These are phyloP conservation scores for Cladophialophora immunda DNA, from an alignment of 2,329 filamentous ascomycete species.

Conservation along the genomic window DNA sequence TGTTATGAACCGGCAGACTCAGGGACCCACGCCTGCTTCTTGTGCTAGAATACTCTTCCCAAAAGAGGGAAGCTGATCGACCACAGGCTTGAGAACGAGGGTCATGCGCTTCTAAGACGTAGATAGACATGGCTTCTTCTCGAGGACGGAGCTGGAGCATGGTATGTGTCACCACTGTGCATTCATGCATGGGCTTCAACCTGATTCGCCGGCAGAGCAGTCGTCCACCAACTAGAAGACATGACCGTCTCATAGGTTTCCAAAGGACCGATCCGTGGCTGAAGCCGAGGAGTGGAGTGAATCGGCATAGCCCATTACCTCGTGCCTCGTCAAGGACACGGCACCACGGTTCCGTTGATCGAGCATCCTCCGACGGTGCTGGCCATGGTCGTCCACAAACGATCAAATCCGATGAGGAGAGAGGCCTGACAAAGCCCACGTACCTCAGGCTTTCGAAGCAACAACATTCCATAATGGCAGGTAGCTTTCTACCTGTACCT, in stretches of 20 bases:
- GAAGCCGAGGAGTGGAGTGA: neutral
- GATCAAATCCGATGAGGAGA: no score
- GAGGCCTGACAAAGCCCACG: neutral
- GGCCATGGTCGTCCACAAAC: no score
- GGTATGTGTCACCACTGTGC: neutral
- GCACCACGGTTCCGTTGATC: neutral
- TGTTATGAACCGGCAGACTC: neutral
- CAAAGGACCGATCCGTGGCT: neutral
- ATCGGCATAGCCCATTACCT: neutral
- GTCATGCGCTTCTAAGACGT: neutral
- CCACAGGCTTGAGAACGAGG: neutral
- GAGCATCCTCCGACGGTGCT: neutral
- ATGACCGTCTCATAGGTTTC: neutral
- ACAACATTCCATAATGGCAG: neutral
- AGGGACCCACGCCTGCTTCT: neutral
- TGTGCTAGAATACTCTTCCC: neutral
- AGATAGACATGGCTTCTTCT: neutral
- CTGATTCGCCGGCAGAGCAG: neutral
- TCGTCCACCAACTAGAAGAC: neutral
- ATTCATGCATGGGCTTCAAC: neutral
- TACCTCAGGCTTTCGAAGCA: neutral
- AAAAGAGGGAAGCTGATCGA: neutral
- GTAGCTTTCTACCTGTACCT: slow-evolving; percentile 52
- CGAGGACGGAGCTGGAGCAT: neutral
- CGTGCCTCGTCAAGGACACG: neutral